A percentile compares a stretch with the other conserved stretches of the same genome.
These are phyloP conservation scores for Candida verbasci DNA, from an alignment of 805 yeast genomes.

Conservation along the genomic window DNA sequence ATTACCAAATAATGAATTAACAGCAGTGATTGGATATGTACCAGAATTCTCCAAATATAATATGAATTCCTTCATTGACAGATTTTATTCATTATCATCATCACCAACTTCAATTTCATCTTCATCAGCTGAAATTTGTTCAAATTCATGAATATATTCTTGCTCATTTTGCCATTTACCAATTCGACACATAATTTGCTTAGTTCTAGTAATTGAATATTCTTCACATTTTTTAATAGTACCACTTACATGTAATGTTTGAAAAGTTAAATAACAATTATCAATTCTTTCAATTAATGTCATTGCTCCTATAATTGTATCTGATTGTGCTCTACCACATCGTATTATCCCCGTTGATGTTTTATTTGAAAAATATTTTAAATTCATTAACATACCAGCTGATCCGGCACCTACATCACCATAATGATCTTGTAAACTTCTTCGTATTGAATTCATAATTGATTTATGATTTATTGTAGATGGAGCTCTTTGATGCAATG, in stretches of 20 bases:
- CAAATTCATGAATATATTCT: constrained; percentile 3
- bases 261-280: constrained; percentile 47
- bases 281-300: constrained; percentile 50
- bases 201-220: constrained; percentile 50
- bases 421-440: constrained; percentile 55
- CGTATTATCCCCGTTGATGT: constrained; percentile 85
- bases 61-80: constrained; percentile 1
- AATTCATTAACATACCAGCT: constrained; percentile 52
- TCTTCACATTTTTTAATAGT: constrained; percentile 83
- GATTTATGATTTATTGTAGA: constrained; percentile 41
- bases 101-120: constrained; percentile 2
- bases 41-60: constrained; percentile 10
- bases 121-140: constrained; percentile 3
- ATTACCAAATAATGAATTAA: constrained; percentile 14
- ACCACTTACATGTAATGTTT: constrained; percentile 73
- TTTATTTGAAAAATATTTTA: constrained; percentile 76
- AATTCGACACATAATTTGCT: constrained; percentile 27
- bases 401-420: constrained; percentile 78
- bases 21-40: constrained; percentile 11
- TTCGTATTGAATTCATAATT: constrained; percentile 51
- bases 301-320: constrained; percentile 64
- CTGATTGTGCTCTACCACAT: constrained; percentile 62
- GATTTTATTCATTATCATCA: background rate
- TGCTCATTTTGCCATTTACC: constrained; percentile 3
- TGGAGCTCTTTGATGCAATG: constrained; percentile 51